Percentiles rank a stretch among this genome's conserved stretches.
Conservation (phyloP, 2,329 filamentous ascomycete genomes). For the Phyllachora maydis region DNA sequence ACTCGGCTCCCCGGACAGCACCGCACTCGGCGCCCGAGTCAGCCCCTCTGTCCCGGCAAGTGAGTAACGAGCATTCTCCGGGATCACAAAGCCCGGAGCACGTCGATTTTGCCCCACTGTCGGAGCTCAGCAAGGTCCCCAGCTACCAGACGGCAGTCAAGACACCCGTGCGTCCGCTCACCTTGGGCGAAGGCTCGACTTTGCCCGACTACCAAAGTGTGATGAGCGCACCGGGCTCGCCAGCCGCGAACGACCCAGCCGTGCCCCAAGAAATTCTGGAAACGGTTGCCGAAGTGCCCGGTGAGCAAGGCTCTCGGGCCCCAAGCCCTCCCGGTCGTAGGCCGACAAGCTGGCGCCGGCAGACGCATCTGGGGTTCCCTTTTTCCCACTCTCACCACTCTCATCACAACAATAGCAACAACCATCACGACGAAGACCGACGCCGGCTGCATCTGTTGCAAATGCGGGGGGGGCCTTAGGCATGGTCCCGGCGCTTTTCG, state of each 20-base stretch:
- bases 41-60: conserved; percentile 27
- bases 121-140: conserved; percentile 50
- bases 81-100: conserved; percentile 35
- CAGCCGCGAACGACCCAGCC: conserved; percentile 8
- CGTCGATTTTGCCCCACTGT: conserved; percentile 35
- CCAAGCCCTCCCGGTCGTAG: conserved; percentile 2
- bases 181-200: conserved; percentile 22
- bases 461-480: conserved; percentile 12
- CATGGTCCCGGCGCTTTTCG: no score
- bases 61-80: conserved; percentile 28
- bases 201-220: conserved; percentile 50
- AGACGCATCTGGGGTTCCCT: conserved; percentile 7
- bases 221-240: conserved; percentile 26
- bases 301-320: conserved; percentile 5
- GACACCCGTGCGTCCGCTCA: conserved; percentile 32
- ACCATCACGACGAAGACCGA: conserved; percentile 12
- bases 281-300: conserved; percentile 9
- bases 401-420: conserved; percentile 8
- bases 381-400: conserved; percentile 6
- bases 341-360: conserved; percentile 6
- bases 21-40: conserved; percentile 19
- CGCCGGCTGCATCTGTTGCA: conserved; percentile 15
- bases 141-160: conserved; percentile 59
- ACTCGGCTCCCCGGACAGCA: no score
- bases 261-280: conserved; percentile 10